A percentile compares a stretch with the other conserved stretches of the same genome.
These are phyloP conservation scores for Kalanchoe fedtschenkoi DNA, from an alignment of 164 flowering plant genomes.

Conservation along the genomic window DNA sequence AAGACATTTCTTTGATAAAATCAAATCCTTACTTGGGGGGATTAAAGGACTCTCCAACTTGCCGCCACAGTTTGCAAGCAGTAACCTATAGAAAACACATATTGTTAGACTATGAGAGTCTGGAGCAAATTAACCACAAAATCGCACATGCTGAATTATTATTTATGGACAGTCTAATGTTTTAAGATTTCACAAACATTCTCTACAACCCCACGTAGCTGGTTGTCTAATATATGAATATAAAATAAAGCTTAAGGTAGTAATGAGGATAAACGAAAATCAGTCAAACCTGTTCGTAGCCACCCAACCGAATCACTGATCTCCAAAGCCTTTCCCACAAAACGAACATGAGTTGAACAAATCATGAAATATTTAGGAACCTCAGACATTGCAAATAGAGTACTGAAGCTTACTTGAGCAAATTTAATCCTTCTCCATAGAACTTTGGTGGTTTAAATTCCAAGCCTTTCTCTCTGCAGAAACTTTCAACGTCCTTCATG, in stretches of 20 bases:
- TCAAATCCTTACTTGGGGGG: conserved; percentile 91
- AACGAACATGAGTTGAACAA: too few relatives aligned
- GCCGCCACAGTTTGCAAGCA: conserved; percentile 76
- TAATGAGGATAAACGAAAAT: not conserved
- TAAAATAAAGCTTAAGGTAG: too few relatives aligned
- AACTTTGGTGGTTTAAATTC: conserved; percentile 92
- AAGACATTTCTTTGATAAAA: too few relatives aligned
- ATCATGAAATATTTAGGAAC: too few relatives aligned
- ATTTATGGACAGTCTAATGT: too few relatives aligned
- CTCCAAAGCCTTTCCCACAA: conserved; percentile 63
- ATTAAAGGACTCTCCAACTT: conserved; percentile 83
- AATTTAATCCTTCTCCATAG: conserved; percentile 76
- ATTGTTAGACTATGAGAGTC: too few relatives aligned
- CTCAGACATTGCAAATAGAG: too few relatives aligned
- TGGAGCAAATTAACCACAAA: not conserved
- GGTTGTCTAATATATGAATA: too few relatives aligned
- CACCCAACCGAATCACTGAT: conserved; percentile 79
- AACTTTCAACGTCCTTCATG: conserved; percentile 63
- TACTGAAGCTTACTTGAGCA: conserved; percentile 93
- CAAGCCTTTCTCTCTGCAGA: conserved; percentile 57
- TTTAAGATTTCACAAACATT: too few relatives aligned
- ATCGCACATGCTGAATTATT: too few relatives aligned
- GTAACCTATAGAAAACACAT: conserved; percentile 41
- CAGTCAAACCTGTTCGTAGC: conserved; percentile 73
- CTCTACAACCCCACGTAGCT: too few relatives aligned